Evolutionary conservation across 208 protist species (phyloP).

Genomic region (Trypanosoma melophagium): DNA sequence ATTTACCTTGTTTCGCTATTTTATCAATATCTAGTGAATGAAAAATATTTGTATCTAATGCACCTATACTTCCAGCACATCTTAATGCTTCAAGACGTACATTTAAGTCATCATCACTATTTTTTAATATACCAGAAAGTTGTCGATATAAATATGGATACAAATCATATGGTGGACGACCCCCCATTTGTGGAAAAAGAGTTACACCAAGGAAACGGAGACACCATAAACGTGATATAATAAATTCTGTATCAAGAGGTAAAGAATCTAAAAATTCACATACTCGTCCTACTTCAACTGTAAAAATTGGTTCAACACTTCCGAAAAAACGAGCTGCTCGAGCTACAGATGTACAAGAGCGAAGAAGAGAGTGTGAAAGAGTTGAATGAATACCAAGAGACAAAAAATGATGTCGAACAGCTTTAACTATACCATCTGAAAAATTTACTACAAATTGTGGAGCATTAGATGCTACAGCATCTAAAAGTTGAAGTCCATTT

Average conservation of each 20-base stretch:
- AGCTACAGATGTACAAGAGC: constrained; percentile 72
- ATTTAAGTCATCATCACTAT: constrained; percentile 64
- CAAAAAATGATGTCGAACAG: constrained; percentile 55
- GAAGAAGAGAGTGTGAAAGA: constrained; percentile 65
- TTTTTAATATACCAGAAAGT: constrained; percentile 61
- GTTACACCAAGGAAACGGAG: constrained; percentile 73
- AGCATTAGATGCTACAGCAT: constrained; percentile 59
- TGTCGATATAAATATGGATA: constrained; percentile 71
- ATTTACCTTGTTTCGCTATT: constrained; percentile 36
- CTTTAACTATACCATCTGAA: constrained; percentile 61
- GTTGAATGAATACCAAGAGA: constrained; percentile 38
- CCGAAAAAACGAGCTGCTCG: constrained; percentile 63
- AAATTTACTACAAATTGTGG: constrained; percentile 85
- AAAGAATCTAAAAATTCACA: constrained; percentile 65
- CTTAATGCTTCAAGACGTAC: constrained; percentile 77
- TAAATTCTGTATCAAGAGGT: constrained; percentile 52
- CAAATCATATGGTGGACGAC: constrained; percentile 62
- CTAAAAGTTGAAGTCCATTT: constrained; percentile 68
- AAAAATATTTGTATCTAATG: constrained; percentile 77
- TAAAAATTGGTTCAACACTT: constrained; percentile 39
- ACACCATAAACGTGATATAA: constrained; percentile 59
- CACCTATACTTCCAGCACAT: constrained; percentile 79
- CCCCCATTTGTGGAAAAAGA: constrained; percentile 60
- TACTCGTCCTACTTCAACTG: constrained; percentile 53
- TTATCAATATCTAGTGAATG: constrained; percentile 42